Conservation (phyloP, 306 rosid genomes). For the Dicorynia guianensis region DNA sequence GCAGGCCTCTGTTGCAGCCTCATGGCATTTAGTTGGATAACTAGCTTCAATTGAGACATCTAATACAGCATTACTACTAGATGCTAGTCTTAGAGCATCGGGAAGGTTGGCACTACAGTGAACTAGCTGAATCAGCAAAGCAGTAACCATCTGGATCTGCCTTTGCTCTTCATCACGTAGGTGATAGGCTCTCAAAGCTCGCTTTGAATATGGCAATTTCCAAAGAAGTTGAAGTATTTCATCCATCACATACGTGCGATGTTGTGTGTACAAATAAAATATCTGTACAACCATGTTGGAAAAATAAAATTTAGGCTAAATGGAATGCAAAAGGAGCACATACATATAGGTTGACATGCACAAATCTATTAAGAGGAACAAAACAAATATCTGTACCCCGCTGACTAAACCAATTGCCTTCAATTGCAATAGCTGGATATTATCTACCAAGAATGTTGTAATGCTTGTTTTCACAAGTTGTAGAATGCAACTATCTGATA, state of each 20-base stretch:
- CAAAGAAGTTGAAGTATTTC: conserved; percentile 90
- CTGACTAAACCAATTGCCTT: conserved; percentile 91
- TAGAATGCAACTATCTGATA: conserved; percentile 96
- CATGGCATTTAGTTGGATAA: conserved; percentile 74
- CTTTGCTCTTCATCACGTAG: conserved; percentile 94
- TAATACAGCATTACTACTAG: conserved; percentile 71
- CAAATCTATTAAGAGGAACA: conserved; percentile 35
- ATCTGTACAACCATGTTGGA: conserved; percentile 67
- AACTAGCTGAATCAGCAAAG: conserved; percentile 88
- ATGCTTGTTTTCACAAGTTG: conserved; percentile 92
- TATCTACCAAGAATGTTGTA: conserved; percentile 91
- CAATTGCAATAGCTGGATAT: conserved; percentile 94
- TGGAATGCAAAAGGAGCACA: conserved; percentile 14
- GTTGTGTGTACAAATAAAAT: conserved; percentile 84
- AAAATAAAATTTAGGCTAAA: conserved; percentile 11
- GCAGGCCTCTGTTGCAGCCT: conserved; percentile 82
- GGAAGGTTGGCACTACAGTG: conserved; percentile 96
- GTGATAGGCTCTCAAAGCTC: conserved; percentile 88
- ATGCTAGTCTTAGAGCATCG: conserved; percentile 75
- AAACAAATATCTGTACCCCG: conserved; percentile 67
- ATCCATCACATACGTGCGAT: conserved; percentile 89
- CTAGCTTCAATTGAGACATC: conserved; percentile 73
- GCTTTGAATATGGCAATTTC: conserved; percentile 86
- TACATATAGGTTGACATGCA: conserved; percentile 4
- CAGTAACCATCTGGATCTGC: conserved; percentile 97